Percentiles rank a stretch among this genome's conserved stretches.
These are phyloP conservation scores for Solanum lignicaule DNA, from an alignment of 257 asterid species.

Conservation along the genomic window DNA sequence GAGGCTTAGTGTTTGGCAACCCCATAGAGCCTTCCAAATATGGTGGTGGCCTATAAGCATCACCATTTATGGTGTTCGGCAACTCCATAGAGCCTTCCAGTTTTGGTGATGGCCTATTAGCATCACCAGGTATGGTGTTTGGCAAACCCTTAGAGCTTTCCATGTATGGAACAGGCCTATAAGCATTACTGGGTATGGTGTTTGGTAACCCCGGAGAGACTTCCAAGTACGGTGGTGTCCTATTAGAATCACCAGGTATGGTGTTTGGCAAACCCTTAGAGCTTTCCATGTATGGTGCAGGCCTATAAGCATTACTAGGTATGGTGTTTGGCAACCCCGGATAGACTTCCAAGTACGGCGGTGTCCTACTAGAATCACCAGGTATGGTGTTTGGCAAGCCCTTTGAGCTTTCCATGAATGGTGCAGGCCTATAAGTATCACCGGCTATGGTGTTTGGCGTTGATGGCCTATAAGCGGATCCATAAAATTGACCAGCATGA, in stretches of 20 bases:
- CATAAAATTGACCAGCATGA: conserved; percentile 22
- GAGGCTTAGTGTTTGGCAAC: conserved; percentile 16
- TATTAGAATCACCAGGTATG: background rate
- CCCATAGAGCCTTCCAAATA: background rate
- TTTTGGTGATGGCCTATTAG: background rate
- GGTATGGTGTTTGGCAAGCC: background rate
- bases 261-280: background rate
- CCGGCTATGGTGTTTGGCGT: background rate
- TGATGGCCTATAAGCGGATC: background rate
- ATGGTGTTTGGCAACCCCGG: background rate
- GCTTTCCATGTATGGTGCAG: background rate
- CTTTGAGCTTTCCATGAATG: background rate
- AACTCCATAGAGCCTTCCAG: background rate
- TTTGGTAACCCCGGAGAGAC: background rate
- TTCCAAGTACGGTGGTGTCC: background rate
- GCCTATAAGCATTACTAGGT: conserved; percentile 14
- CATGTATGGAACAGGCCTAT: background rate
- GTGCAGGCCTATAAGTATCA: conserved; percentile 12
- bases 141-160: background rate
- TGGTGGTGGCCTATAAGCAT: background rate
- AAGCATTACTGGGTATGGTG: background rate
- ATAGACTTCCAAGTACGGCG: background rate
- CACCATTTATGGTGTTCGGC: background rate
- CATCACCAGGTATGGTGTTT: background rate
- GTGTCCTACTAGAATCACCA: too few species aligned